phyloP scores from a whole-genome alignment of 2,329 filamentous ascomycete species.

The Botrytis paeoniae region DNA sequence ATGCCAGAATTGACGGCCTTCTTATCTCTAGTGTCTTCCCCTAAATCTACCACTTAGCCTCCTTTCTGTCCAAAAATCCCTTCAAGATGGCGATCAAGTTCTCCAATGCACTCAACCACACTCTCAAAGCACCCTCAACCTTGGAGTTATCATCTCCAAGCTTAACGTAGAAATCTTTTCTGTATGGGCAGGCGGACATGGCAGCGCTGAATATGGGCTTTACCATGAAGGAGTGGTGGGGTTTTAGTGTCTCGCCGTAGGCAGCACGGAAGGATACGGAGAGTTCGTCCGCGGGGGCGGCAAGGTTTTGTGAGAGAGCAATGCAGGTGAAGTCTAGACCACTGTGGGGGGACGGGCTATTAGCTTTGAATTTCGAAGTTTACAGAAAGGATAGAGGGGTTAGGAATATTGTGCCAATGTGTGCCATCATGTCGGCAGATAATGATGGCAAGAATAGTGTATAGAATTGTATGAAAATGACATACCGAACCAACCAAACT shows the following conservation, averaged over 20 bases:
- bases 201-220: constrained; percentile 92
- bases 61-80: constrained; percentile 54
- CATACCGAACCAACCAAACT: constrained; percentile 82
- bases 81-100: constrained; percentile 75
- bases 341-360: constrained; percentile 44
- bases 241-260: constrained; percentile 85
- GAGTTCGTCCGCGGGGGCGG: constrained; percentile 69
- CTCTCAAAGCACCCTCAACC: constrained; percentile 61
- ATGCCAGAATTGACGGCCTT: background rate
- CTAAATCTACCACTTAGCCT: constrained; percentile 41
- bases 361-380: background rate
- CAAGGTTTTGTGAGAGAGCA: constrained; percentile 74
- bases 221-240: constrained; percentile 82
- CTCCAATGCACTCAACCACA: constrained; percentile 76
- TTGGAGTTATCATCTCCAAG: constrained; percentile 65
- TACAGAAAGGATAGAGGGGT: no score
- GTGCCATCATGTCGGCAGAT: background rate
- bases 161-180: constrained; percentile 90
- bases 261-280: constrained; percentile 80
- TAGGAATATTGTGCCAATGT: background rate
- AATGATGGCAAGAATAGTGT: constrained; percentile 8
- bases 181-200: constrained; percentile 90
- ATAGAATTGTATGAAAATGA: constrained; percentile 46
- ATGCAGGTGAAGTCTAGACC: constrained; percentile 92
- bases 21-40: background rate